Base-by-base conservation (phyloP, 495 filamentous ascomycete species). In the Trichoderma erinaceum region DNA sequence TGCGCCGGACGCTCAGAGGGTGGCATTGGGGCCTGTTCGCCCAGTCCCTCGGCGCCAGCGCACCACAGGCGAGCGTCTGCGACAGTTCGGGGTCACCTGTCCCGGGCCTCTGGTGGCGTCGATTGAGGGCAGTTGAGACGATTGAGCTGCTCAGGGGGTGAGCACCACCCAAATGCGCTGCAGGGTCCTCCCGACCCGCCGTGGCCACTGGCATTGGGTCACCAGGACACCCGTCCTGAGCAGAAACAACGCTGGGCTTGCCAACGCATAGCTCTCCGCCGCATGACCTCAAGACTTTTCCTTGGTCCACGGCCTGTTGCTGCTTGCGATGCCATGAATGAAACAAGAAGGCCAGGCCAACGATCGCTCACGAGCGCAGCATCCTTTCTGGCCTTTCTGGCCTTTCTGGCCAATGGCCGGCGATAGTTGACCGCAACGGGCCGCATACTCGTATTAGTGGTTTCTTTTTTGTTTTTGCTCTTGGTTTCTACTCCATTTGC, bases 281-380 rank as follows among this genome's bases (percentile, higher is more conserved):
- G 56, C 56, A 61, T 61, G 56, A 61, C 56, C 56, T 61, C 56
- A 61, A 61, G 56, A 61, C 56, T 61, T 61, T 61, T 61, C 56
- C 25, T 61, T 61, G 56, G 56, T 61, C 56, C 56, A 61, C 56
- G 56, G 56, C 10, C 27, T 61, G 23, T 32, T 61, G 48, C 48
- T 52, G n/a, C 21, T 52, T 52, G 48, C n/a, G 27, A 10, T 16
- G 4, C 23, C 50, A 56, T 56, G 18, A 56, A 23, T 21, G 50
- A 25, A 25, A 11, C 13, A 48, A 12, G 21, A 27, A 4, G n/a
- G 23, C 15, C 13, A 61, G 27, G 16, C 56, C 56, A 61, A 56
- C 50, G 50, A 56, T 10, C 21, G 50, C 50, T 56, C 50, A 56
- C 50, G 50, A 25, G 56, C 27, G 25, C 56, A 29, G 27, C 56